phyloP scores from a whole-genome alignment of 495 filamentous ascomycete genomes.

The Lasiosphaeria hispida region DNA sequence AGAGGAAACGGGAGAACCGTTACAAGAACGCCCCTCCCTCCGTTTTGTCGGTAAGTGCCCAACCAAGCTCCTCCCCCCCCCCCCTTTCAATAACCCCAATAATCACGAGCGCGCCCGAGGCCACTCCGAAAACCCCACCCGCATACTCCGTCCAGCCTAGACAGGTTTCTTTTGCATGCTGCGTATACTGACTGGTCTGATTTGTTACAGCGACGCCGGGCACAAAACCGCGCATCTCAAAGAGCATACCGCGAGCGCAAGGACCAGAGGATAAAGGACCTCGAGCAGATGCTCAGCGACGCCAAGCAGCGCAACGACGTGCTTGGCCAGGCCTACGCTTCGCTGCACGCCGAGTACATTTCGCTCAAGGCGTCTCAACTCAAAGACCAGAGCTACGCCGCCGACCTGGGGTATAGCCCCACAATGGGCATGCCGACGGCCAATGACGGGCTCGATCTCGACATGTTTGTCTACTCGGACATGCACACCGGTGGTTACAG shows the following conservation, averaged over 20 bases:
- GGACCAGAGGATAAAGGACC: slow-evolving; percentile 76
- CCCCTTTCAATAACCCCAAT: background rate
- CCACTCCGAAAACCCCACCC: background rate
- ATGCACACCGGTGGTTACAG: slow-evolving; percentile 22
- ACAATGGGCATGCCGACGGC: slow-evolving; percentile 16
- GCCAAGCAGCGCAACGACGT: slow-evolving; percentile 45
- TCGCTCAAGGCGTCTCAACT: slow-evolving; percentile 33
- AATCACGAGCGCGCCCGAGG: background rate
- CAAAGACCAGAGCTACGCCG: slow-evolving; percentile 24
- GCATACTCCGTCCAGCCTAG: background rate
- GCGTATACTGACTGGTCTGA: background rate
- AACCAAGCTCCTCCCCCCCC: background rate
- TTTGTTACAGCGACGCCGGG: slow-evolving; percentile 48
- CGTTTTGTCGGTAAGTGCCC: slow-evolving; percentile 43
- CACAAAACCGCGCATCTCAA: slow-evolving; percentile 63
- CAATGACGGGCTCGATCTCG: slow-evolving; percentile 28
- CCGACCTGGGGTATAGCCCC: slow-evolving; percentile 21
- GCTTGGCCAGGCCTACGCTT: slow-evolving; percentile 41
- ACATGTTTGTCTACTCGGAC: slow-evolving; percentile 31
- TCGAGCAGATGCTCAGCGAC: slow-evolving; percentile 70
- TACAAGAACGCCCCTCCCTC: slow-evolving; percentile 51
- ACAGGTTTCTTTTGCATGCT: background rate
- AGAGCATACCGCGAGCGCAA: slow-evolving; percentile 82
- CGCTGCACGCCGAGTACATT: slow-evolving; percentile 42
- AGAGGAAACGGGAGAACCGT: slow-evolving; percentile 48